Evolutionary conservation across 805 yeast genomes (phyloP), one percentile per base, ranked within the genome.

Genomic region (Yarrowia porcina): DNA sequence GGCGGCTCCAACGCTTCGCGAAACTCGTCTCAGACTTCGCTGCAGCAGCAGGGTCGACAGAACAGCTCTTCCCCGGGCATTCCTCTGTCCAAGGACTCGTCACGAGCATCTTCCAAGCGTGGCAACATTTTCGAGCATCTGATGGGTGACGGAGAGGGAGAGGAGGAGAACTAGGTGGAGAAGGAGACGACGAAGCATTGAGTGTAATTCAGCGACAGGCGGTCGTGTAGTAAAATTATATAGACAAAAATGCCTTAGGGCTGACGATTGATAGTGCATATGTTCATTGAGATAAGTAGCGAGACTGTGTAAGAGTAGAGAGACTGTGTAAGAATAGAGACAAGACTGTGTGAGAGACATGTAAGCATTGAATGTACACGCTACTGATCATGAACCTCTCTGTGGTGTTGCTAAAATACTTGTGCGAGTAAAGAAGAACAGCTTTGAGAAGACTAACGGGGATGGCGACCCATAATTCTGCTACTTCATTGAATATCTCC

Each of bases 171-270:
- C 59, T 52, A 83, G 50, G 91, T 92, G 67, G 89, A 78, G 28
- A 93, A 92, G 30, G 45, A 23, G 45, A 23, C 18, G 89, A 84
- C 74, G 87, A 88, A 9, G 93, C 93, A 72, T 87, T 86, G 59
- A 86, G 72, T 32, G 77, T 72, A 64, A 86, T 83, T 64, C 78
- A 49, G 56, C 56, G 56, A 49, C 56, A 49, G 30, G 21, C n/a
- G 56, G 56, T 49, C 56, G 56, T 49, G 56, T 49, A 49, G 56
- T 49, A 49, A 49, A 49, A 49, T 45, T 45, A 45, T 49, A 49
- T 49, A 49, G 56, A 49, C 56, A 49, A 49, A 47, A 49, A 28
- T 44, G 50, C 45, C 45, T 17, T 3, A 21, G 45, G 45, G 45
- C 45, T 41, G 45, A 41, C 45, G 45, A 41, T 41, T 41, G 45